phyloP scores from a whole-genome alignment of 495 filamentous ascomycete species.

The Podospora bellae-mahoneyi region DNA sequence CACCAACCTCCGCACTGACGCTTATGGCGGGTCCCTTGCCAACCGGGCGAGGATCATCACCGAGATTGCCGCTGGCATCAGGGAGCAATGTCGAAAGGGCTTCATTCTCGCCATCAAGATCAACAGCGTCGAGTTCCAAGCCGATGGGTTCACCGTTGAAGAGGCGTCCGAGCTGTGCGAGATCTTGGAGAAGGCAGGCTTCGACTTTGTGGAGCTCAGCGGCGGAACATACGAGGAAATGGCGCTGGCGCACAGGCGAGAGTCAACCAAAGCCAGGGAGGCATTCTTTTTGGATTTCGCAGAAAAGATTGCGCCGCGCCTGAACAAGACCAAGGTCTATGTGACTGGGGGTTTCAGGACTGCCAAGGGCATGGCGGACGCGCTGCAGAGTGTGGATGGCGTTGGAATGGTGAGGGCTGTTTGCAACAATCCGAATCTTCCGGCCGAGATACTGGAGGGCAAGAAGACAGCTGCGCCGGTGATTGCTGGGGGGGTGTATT shows the following conservation, averaged over 20 bases:
- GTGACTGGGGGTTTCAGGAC: conserved; percentile 63
- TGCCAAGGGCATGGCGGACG: conserved; percentile 57
- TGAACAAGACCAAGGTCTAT: conserved; percentile 54
- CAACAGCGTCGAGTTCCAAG: conserved; percentile 67
- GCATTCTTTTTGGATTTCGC: conserved; percentile 67
- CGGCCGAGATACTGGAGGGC: conserved; percentile 31
- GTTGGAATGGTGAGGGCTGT: conserved; percentile 54
- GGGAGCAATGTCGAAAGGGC: conserved; percentile 35
- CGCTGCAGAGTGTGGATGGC: conserved; percentile 53
- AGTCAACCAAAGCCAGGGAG: conserved; percentile 56
- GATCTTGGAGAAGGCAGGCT: conserved; percentile 50
- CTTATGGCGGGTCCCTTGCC: conserved; percentile 57
- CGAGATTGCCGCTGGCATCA: conserved; percentile 52
- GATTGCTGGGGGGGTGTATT: conserved; percentile 1
- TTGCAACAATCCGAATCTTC: conserved; percentile 50
- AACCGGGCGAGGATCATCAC: conserved; percentile 56
- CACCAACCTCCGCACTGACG: conserved; percentile 59
- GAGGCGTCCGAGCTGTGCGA: conserved; percentile 55
- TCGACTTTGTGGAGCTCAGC: conserved; percentile 64
- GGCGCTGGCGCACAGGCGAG: conserved; percentile 50
- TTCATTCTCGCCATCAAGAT: conserved; percentile 66
- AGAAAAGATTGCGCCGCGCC: conserved; percentile 53
- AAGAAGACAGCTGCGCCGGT: not conserved
- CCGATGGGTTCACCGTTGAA: conserved; percentile 51
- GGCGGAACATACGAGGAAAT: conserved; percentile 61